phyloP scores from a whole-genome alignment of 208 protist genomes.

The Trypanosoma avium region DNA sequence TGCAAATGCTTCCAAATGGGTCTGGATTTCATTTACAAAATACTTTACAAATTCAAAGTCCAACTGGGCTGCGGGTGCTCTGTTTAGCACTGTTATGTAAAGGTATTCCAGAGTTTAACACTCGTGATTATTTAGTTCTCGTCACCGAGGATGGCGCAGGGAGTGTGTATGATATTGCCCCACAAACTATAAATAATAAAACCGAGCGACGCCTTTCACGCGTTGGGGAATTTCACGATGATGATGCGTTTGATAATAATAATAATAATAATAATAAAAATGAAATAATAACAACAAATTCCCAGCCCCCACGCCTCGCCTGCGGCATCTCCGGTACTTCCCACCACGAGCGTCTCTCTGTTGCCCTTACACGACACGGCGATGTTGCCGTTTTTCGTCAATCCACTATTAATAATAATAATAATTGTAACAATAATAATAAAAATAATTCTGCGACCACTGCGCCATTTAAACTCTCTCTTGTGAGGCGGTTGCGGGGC shows the following conservation, averaged over 20 bases:
- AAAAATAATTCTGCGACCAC: neutral
- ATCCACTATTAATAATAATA: neutral
- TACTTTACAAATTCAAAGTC: constrained; percentile 18
- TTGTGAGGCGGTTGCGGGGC: constrained; percentile 40
- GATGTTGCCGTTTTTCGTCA: constrained; percentile 58
- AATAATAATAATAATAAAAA: too few relatives aligned
- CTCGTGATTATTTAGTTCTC: constrained; percentile 55
- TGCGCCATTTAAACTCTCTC: constrained; percentile 40
- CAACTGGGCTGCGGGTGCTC: constrained; percentile 40
- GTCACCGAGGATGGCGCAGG: constrained; percentile 61
- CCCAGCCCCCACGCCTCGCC: too few relatives aligned
- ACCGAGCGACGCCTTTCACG: neutral
- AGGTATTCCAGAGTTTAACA: constrained; percentile 65
- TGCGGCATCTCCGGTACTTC: constrained; percentile 52
- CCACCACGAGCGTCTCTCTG: constrained; percentile 59
- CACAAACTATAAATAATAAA: constrained; percentile 37
- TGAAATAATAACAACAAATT: too few relatives aligned
- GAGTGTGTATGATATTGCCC: constrained; percentile 51
- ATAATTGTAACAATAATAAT: neutral
- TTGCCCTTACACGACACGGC: constrained; percentile 45
- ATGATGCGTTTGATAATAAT: too few relatives aligned
- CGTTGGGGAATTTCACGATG: constrained; percentile 43
- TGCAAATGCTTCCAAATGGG: constrained; percentile 41
- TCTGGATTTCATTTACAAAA: constrained; percentile 6
- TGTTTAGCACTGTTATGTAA: constrained; percentile 49